Evolutionary conservation across 208 protist species (phyloP), one percentile per base, ranked within the genome.

Genomic region (Angomonas ambiguus): DNA sequence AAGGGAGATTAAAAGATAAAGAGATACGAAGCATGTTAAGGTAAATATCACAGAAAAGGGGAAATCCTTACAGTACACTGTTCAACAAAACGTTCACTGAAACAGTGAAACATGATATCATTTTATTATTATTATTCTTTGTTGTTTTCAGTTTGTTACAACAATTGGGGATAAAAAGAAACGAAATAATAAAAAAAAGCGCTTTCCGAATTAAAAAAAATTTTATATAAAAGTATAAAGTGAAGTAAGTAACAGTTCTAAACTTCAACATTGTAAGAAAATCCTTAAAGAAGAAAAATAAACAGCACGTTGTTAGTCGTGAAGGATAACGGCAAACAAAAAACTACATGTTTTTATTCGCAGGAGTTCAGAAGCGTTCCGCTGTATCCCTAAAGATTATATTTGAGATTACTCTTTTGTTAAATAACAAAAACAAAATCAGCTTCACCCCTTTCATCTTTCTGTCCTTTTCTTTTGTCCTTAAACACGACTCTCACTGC

Each of bases 91-190:
- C 2, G 13, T 33, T n/a, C n/a, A n/a, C n/a, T n/a, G n/a, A n/a
- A n/a, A 33, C 30, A n/a, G 53, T 33, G n/a, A 33, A 16, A 59
- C n/a, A 4, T 4, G 20, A 33, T 30, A 33, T 8, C 30, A 59
- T 34, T 33, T 59, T 38, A 33, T 13, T 59, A 59, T 3, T 59
- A 4, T 59, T 59, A 33, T 30, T 59, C n/a, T 5, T 59, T 59
- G 8, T 33, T 18, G 49, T 48, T 18, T 20, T 20, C 41, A n/a
- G n/a, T n/a, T n/a, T n/a, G n/a, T n/a, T n/a, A n/a, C n/a, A n/a
- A n/a, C n/a, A n/a, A n/a, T n/a, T n/a, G n/a, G n/a, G 1, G 10
- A 51, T 31, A 41, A 49, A 68, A 68, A 33, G 18, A 65, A 65
- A 34, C 48, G 13, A 61, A 34, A 24, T 11, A 59, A 42, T 68